Percentiles rank a stretch among this genome's conserved stretches.
Conservation (phyloP, 768 basidiomycete genomes). For the Tylopilus cervinicoccineus region DNA sequence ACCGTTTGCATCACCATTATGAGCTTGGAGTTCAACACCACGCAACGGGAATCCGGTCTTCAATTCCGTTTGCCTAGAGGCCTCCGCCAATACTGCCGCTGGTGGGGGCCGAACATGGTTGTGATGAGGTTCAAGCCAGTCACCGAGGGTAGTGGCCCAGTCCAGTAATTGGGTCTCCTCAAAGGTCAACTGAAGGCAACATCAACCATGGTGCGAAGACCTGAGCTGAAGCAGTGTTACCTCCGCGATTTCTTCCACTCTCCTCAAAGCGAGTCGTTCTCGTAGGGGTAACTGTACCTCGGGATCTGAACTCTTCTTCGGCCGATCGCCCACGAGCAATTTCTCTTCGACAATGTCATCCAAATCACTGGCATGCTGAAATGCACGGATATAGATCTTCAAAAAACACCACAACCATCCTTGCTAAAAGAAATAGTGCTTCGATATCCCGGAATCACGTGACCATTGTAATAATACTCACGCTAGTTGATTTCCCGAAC, state of each 20-base stretch:
- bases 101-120: constrained; percentile 69
- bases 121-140: constrained; percentile 79
- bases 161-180: constrained; percentile 58
- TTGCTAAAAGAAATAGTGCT: constrained; percentile 37
- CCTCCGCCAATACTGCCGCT: constrained; percentile 67
- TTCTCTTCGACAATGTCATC: constrained; percentile 81
- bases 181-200: constrained; percentile 50
- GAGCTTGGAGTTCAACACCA: constrained; percentile 47
- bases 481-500: constrained; percentile 59
- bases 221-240: constrained; percentile 29
- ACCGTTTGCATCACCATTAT: constrained; percentile 34
- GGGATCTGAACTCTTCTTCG: constrained; percentile 54
- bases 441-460: not conserved
- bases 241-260: constrained; percentile 52
- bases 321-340: constrained; percentile 74
- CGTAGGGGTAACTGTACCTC: constrained; percentile 48
- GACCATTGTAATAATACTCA: constrained; percentile 35
- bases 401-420: constrained; percentile 73
- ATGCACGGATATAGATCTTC: constrained; percentile 71
- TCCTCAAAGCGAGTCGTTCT: constrained; percentile 52
- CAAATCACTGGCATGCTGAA: constrained; percentile 76
- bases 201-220: constrained; percentile 3
- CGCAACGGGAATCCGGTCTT: constrained; percentile 68
- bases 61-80: constrained; percentile 64
- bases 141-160: constrained; percentile 57